Conservation (phyloP, 2,329 filamentous ascomycete species). For the Furcasterigmium sp. region DNA sequence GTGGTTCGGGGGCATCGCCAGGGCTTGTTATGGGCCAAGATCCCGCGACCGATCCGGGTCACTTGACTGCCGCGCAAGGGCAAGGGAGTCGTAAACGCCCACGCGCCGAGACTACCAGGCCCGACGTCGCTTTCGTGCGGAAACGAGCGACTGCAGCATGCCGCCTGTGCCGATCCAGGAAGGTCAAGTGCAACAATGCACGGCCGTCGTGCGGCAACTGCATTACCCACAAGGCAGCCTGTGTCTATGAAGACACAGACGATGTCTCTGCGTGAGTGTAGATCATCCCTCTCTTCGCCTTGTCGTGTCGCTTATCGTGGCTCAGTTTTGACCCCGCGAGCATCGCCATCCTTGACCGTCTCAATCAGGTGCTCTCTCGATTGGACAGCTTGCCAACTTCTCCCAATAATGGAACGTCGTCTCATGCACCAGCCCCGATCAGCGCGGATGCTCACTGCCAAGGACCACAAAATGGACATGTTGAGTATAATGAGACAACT, state of each 20-base stretch:
- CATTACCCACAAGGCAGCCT: background rate
- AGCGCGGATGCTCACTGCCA: too few relatives aligned
- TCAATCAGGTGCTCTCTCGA: background rate
- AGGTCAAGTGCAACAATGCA: conserved; percentile 4
- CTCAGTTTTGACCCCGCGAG: conserved; percentile 1
- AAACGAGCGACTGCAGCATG: conserved; percentile 1
- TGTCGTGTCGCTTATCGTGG: background rate
- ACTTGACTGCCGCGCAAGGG: too few relatives aligned
- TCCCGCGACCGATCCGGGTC: too few relatives aligned
- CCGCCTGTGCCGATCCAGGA: conserved; percentile 1
- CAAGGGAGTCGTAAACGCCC: background rate
- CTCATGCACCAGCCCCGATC: too few relatives aligned
- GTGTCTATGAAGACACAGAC: conserved; percentile 1
- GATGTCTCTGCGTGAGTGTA: background rate
- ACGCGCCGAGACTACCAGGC: background rate
- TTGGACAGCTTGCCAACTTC: background rate
- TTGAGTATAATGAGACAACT: too few relatives aligned
- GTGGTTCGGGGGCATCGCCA: too few relatives aligned
- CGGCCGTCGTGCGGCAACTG: conserved; percentile 1
- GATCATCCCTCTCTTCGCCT: too few relatives aligned
- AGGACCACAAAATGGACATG: too few relatives aligned
- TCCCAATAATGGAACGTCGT: too few relatives aligned
- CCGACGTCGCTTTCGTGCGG: background rate
- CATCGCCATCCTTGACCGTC: background rate
- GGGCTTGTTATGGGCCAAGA: too few relatives aligned